Percentiles rank a stretch among this genome's conserved stretches.
Evolutionary conservation across 2,329 filamentous ascomycete genomes (phyloP).

Genomic region (Stachybotrys chartarum): DNA sequence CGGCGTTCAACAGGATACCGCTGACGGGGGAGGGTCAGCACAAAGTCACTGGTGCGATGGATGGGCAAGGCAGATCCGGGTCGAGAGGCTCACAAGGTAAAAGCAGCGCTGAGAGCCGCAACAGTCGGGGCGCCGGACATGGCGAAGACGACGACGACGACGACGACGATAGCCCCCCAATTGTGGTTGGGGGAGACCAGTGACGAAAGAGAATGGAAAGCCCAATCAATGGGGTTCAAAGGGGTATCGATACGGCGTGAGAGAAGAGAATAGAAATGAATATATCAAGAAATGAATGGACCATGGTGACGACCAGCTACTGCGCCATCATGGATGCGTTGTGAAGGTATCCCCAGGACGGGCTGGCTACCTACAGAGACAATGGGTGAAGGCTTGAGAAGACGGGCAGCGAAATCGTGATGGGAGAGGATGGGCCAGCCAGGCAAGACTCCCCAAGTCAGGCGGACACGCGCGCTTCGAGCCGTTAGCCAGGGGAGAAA

Average conservation of each 20-base stretch:
- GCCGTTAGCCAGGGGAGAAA: no score
- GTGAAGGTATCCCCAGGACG: neutral
- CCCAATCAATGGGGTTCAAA: constrained; percentile 40
- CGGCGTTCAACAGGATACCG: constrained; percentile 47
- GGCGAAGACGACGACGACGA: constrained; percentile 6
- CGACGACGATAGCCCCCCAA: neutral
- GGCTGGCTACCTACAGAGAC: neutral
- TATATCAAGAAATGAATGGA: constrained; percentile 2
- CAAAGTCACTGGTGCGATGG: constrained; percentile 16
- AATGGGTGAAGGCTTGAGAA: neutral
- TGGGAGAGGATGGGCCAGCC: neutral
- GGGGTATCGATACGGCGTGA: constrained; percentile 5
- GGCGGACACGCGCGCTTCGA: no score
- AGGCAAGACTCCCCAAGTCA: no score
- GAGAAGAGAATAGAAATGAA: constrained; percentile 11
- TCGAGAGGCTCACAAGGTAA: constrained; percentile 39
- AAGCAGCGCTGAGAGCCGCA: constrained; percentile 45
- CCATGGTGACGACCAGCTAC: neutral
- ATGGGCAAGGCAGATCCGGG: neutral
- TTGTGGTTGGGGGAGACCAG: neutral
- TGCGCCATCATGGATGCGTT: neutral
- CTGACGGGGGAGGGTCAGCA: constrained; percentile 12
- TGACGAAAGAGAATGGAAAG: constrained; percentile 22
- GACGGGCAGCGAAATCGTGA: neutral
- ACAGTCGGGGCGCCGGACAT: constrained; percentile 39